Conservation (phyloP, 2,329 filamentous ascomycete genomes). For the Xylariaceae sp. region DNA sequence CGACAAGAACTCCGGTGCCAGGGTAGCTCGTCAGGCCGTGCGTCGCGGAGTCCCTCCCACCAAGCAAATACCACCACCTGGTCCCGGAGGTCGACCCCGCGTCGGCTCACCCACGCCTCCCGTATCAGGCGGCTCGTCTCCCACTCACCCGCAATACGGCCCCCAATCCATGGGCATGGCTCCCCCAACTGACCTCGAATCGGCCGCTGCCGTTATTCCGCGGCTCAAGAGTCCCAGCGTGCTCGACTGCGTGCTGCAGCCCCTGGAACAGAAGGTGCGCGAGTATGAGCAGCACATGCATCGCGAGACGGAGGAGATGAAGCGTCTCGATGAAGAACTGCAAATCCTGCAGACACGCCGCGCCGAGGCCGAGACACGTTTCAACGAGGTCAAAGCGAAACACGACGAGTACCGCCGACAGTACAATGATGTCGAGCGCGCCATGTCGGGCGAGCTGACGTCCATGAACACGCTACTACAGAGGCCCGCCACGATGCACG, state of each 20-base stretch:
- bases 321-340: slow-evolving; percentile 40
- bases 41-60: slow-evolving; percentile 21
- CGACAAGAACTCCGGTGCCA: slow-evolving; percentile 22
- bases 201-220: slow-evolving; percentile 30
- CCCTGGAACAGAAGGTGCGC: slow-evolving; percentile 41
- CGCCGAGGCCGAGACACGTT: slow-evolving; percentile 38
- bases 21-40: slow-evolving; percentile 28
- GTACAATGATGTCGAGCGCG: slow-evolving; percentile 39
- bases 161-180: slow-evolving; percentile 3
- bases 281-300: slow-evolving; percentile 41
- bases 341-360: slow-evolving; percentile 38
- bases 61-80: slow-evolving; percentile 8
- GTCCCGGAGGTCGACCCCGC: slow-evolving; percentile 19
- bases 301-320: slow-evolving; percentile 39
- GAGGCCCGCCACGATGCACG: slow-evolving; percentile 18
- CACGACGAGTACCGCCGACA: slow-evolving; percentile 42
- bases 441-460: slow-evolving; percentile 37
- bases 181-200: slow-evolving; percentile 7
- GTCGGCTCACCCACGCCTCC: slow-evolving; percentile 26
- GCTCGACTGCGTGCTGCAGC: slow-evolving; percentile 40
- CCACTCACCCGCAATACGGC: slow-evolving; percentile 18
- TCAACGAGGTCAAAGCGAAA: slow-evolving; percentile 39
- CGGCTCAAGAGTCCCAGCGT: slow-evolving; percentile 43
- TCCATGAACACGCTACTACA: slow-evolving; percentile 13
- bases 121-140: slow-evolving; percentile 20